Evolutionary conservation across 1,284 basidiomycete genomes (phyloP).

Genomic region (Athelia psychrophila): DNA sequence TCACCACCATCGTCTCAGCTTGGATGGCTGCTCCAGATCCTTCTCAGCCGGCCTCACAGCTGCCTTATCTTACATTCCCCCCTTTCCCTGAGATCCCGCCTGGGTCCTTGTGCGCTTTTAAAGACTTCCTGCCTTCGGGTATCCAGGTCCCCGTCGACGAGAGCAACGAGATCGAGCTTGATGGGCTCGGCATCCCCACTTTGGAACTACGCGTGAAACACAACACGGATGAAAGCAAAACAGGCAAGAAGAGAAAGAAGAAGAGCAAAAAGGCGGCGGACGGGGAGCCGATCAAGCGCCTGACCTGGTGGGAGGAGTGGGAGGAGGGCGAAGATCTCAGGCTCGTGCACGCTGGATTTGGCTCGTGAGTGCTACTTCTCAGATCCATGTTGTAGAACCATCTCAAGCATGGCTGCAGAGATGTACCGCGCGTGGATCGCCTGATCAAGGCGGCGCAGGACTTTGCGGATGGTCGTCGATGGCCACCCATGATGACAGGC

Average conservation of each 20-base stretch:
- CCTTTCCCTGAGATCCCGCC: constrained; percentile 55
- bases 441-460: constrained; percentile 52
- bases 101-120: constrained; percentile 61
- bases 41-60: not conserved
- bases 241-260: constrained; percentile 25
- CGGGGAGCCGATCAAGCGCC: constrained; percentile 23
- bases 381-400: not conserved
- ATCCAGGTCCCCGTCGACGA: constrained; percentile 42
- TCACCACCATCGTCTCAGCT: not conserved
- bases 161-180: constrained; percentile 44
- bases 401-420: constrained; percentile 30
- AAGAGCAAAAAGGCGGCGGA: constrained; percentile 26
- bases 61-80: constrained; percentile 42
- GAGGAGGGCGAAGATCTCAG: constrained; percentile 46
- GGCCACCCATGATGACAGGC: constrained; percentile 42
- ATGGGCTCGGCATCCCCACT: constrained; percentile 65
- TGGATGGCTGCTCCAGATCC: not conserved
- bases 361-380: not conserved
- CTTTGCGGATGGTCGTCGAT: constrained; percentile 51
- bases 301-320: constrained; percentile 68
- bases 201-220: constrained; percentile 53
- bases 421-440: constrained; percentile 43
- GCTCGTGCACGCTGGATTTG: constrained; percentile 20
- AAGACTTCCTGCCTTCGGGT: constrained; percentile 56
- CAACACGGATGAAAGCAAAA: constrained; percentile 45